These are phyloP conservation scores for Thraustotheca clavata DNA, from an alignment of 352 stramenopile genomes.

Conservation along the genomic window DNA sequence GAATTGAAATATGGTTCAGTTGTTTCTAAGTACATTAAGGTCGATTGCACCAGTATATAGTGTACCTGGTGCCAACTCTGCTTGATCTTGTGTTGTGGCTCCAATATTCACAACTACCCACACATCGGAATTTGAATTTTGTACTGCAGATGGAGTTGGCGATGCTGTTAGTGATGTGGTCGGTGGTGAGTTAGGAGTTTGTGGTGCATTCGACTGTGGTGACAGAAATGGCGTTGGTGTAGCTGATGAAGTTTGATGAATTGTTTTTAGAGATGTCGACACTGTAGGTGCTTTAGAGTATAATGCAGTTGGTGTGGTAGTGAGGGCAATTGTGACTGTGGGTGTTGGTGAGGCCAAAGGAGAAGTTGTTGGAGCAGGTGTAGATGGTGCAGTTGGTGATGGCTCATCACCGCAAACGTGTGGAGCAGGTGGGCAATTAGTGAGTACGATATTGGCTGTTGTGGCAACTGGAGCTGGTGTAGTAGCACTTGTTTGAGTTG, in stretches of 20 bases:
- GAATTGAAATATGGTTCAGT: too few species aligned
- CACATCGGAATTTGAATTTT: too few species aligned
- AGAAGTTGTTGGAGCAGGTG: constrained; percentile 3
- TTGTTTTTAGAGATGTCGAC: not conserved
- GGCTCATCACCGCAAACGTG: too few species aligned
- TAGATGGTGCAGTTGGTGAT: not conserved
- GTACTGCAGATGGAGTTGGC: too few species aligned
- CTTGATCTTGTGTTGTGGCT: too few species aligned
- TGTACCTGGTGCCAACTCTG: too few species aligned
- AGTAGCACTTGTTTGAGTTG: too few species aligned
- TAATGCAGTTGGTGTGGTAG: not conserved
- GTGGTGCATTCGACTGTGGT: not conserved
- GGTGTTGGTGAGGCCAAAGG: not conserved
- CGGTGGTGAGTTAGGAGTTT: too few species aligned
- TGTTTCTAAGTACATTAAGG: too few species aligned
- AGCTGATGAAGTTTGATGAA: not conserved
- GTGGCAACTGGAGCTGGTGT: not conserved
- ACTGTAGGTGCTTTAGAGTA: not conserved
- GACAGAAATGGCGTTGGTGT: not conserved
- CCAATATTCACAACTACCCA: too few species aligned
- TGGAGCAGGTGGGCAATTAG: not conserved
- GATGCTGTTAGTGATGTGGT: too few species aligned
- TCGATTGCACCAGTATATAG: too few species aligned
- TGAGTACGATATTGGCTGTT: not conserved
- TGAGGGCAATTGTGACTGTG: not conserved